Evolutionary conservation across 208 protist genomes (phyloP).

Genomic region (Sergeia podlipaevii): DNA sequence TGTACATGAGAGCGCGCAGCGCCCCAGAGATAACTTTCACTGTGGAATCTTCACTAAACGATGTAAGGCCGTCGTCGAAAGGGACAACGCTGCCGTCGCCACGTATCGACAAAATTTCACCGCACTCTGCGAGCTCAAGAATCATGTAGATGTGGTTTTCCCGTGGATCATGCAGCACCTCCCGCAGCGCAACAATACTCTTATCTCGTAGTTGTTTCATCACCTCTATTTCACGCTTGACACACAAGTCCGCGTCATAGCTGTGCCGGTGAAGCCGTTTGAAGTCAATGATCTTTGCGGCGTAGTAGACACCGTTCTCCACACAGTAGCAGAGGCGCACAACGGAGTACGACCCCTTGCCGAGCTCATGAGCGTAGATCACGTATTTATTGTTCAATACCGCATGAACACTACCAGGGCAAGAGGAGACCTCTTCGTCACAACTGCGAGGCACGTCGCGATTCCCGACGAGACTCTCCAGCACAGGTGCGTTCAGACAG

Average conservation of each 20-base stretch:
- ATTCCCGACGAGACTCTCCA: slow-evolving; percentile 19
- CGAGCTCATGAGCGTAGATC: slow-evolving; percentile 47
- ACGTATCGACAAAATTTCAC: slow-evolving; percentile 39
- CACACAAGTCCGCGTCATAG: slow-evolving; percentile 23
- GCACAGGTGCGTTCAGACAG: not conserved
- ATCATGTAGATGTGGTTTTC: slow-evolving; percentile 82
- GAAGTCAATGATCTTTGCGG: slow-evolving; percentile 54
- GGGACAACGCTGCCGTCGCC: slow-evolving; percentile 43
- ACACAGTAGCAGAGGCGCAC: slow-evolving; percentile 60
- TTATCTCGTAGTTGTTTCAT: slow-evolving; percentile 90
- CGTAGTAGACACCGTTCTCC: slow-evolving; percentile 40
- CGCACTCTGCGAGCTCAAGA: slow-evolving; percentile 75
- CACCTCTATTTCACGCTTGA: slow-evolving; percentile 86
- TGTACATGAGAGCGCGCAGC: slow-evolving; percentile 37
- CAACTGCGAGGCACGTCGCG: not conserved
- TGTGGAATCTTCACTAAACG: slow-evolving; percentile 23
- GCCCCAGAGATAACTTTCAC: slow-evolving; percentile 28
- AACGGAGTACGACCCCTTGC: slow-evolving; percentile 54
- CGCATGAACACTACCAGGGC: slow-evolving; percentile 15
- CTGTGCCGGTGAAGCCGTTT: slow-evolving; percentile 23
- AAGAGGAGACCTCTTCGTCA: no score
- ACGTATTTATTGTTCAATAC: slow-evolving; percentile 71
- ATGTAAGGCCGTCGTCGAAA: slow-evolving; percentile 14
- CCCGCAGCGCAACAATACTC: slow-evolving; percentile 89
- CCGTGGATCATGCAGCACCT: slow-evolving; percentile 92